Base-by-base conservation (phyloP, 805 yeast genomes). In the Wickerhamomyces subpelliculosus region DNA sequence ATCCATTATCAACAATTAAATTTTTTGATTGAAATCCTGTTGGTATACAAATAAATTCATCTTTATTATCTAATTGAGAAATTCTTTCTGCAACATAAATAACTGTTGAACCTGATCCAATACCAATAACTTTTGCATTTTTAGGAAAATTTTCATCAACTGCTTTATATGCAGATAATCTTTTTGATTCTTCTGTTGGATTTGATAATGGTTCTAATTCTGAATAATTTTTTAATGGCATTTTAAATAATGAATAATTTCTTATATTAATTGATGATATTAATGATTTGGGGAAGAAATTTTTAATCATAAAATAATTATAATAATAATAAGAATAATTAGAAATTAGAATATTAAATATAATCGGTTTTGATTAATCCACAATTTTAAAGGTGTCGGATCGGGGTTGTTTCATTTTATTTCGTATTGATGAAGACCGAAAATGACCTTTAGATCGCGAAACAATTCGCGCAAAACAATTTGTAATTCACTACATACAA, bases 41-140 rank as follows among this genome's bases (percentile, higher is more conserved):
- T 36, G 99, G 95, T 33, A 93, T 78, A 62, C 96, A 93, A 24
- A 78, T 73, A 47, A 85, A 78, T 31, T 72, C 58, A 20, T 57
- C 50, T 53, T 81, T 75, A 34, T 65, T 62, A 28, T 67, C 67
- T 46, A 64, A 44, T 60, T 84, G 88, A 8, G 95, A 95, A 40
- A 93, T 73, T 54, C 97, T 72, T 61, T 93, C 97, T 19, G 96
- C 98, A 42, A 84, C 95, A 58, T 86, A 93, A n/a, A 93, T 84
- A 4, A 93, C 98, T 0, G 99, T 93, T 18, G 95, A 83, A 2
- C 99, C 99, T 19, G 96, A 86, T 11, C 99, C 99, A 44, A 93
- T 78, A 29, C 98, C 99, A 14, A 93, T 73, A 13, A 86, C 82
- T 51, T 72, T 78, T 46, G 88, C 86, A 27, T 65, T 49, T 18